Base-by-base conservation (phyloP, 1,284 basidiomycete genomes). In the Ganoderma multipileum region DNA sequence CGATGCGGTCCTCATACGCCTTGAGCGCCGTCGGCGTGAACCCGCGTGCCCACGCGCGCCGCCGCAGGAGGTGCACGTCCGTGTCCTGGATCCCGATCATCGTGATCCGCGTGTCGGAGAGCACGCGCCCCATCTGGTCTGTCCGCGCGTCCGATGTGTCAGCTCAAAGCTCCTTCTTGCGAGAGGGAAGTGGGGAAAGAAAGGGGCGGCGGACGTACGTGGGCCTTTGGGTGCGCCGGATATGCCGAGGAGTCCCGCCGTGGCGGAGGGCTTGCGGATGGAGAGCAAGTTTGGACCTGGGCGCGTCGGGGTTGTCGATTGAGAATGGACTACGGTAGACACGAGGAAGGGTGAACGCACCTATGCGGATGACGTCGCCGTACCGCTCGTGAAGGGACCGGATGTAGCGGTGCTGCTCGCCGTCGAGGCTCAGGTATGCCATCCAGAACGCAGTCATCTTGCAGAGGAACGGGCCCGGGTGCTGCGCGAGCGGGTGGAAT, bases 251-350 rank as follows among this genome's bases (percentile, higher is more conserved):
- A 79, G 68, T 2, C 71, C 63, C 14, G 57, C 23, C 1, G 77
- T 58, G 9, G 69, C 68, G 23, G 73, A 69, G 4, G 70, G 62
- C 50, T 74, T 71, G n/a, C 71, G 66, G n/a, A 79, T 66, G 8
- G 75, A 77, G 0, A 79, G 36, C 39, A 78, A 76, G 59, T 79
- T 79, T 7, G 77, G 78, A 30, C 78, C 78, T 79, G n/a, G 23
- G 47, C 16, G 41, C 20, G 41, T 20, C 7, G 4, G 41, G 2
- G 14, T 42, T 42, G 3, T 33, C 4, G 8, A 20, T 42, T 7
- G 23, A 8, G 5, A 50, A 50, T 50, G 23, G 47, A 23, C 0
- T 9, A 2, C 2, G n/a, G 47, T 1, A 50, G 47, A 2, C n/a
- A 3, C 11, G n/a, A 12, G 47, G 47, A 50, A 18, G n/a, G 7